Conservation (phyloP, 1,139 yeast genomes). For the Yamadazyma sp. region DNA sequence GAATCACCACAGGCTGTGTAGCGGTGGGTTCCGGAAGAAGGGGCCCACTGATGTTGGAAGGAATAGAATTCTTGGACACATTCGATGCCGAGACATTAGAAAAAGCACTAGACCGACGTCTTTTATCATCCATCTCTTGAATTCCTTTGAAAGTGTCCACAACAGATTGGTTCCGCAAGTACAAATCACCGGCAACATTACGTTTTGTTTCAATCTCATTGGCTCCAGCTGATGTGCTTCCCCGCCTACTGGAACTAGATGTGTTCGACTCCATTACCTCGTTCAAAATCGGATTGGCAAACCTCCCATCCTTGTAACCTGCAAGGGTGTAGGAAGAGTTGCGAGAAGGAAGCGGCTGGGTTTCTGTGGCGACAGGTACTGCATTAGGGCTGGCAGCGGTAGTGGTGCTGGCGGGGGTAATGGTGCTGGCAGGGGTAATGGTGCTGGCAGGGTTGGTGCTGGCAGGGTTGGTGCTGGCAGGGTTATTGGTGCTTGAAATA, state of each 20-base stretch:
- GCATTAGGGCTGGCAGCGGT: no score
- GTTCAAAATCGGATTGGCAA: slow-evolving; percentile 27
- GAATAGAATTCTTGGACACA: slow-evolving; percentile 16
- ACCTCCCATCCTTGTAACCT: slow-evolving; percentile 33
- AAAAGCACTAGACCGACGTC: slow-evolving; percentile 41
- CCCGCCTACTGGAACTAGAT: slow-evolving; percentile 28
- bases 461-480: no score
- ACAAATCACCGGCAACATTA: slow-evolving; percentile 57
- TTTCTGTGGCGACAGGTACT: no score
- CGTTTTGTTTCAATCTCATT: slow-evolving; percentile 52
- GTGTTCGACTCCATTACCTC: slow-evolving; percentile 37
- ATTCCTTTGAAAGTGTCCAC: slow-evolving; percentile 53
- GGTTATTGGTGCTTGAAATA: no score
- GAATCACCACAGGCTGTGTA: slow-evolving; percentile 16
- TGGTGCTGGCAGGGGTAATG: no score
- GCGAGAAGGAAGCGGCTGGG: slow-evolving; percentile 2
- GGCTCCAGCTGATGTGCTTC: slow-evolving; percentile 32
- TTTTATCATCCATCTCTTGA: slow-evolving; percentile 46
- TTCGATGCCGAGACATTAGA: slow-evolving; percentile 19
- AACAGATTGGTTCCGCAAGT: slow-evolving; percentile 47
- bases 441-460: no score
- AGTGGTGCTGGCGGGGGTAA: no score
- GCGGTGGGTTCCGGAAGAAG: slow-evolving; percentile 4
- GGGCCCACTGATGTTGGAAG: slow-evolving; percentile 11
- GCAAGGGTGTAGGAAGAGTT: slow-evolving; percentile 30